Percentiles rank a stretch among this genome's conserved stretches.
Conservation (phyloP, 768 basidiomycete species). For the Lentinula aciculospora region DNA sequence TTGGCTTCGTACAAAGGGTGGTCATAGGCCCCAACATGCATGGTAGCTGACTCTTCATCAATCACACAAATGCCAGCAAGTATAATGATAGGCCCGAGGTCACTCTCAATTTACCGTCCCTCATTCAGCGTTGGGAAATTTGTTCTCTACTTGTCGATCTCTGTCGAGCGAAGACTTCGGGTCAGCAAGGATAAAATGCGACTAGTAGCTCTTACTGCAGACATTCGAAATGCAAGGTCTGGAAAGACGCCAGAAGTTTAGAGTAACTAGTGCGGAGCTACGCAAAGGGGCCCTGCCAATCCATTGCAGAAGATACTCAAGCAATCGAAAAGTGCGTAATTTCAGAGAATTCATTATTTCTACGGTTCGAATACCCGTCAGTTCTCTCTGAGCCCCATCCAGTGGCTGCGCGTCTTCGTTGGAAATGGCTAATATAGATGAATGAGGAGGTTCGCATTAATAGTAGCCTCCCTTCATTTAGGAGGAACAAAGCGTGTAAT, state of each 20-base stretch:
- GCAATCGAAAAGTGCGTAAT: background rate
- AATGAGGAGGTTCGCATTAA: too few species aligned
- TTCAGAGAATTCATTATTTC: background rate
- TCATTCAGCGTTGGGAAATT: background rate
- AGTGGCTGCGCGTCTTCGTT: too few species aligned
- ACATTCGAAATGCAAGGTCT: background rate
- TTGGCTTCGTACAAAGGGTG: background rate
- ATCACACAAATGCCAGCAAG: background rate
- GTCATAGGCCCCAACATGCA: background rate
- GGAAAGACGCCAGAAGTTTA: background rate
- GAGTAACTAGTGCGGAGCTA: conserved; percentile 1
- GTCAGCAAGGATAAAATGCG: background rate
- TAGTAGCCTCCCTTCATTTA: too few species aligned
- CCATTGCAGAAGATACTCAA: background rate
- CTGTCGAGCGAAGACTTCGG: conserved; percentile 1
- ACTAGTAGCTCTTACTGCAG: background rate
- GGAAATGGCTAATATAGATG: too few species aligned
- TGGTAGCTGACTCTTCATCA: background rate
- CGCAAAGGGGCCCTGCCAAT: background rate
- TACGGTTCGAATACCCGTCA: too few species aligned
- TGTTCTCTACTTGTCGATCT: conserved; percentile 1
- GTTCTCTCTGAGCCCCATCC: too few species aligned
- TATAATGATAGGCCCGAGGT: background rate
- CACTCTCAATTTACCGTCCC: conserved; percentile 1
- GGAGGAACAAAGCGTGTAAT: too few species aligned